phyloP scores from a whole-genome alignment of 208 protist genomes.

The Phytomonas sp. region DNA sequence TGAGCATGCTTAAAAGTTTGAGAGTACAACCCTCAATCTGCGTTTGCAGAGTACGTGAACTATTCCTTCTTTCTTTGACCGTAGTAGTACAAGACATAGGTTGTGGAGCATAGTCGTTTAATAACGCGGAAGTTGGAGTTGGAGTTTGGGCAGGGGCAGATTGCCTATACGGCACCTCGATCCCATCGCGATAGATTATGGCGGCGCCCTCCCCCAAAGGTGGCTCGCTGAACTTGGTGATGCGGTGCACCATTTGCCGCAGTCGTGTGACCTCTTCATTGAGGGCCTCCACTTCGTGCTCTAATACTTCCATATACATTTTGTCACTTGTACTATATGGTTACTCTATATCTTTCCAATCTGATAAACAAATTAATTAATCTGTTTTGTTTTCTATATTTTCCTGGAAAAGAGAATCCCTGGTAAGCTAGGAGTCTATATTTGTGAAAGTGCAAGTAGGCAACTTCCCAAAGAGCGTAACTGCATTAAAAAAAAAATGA shows the following conservation, averaged over 20 bases:
- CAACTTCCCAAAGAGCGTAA: slow-evolving; percentile 1
- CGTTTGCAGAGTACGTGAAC: not conserved
- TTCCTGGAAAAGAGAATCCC: not conserved
- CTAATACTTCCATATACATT: slow-evolving; percentile 76
- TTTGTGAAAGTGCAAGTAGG: slow-evolving; percentile 3
- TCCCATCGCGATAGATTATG: slow-evolving; percentile 1
- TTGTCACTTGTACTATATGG: not conserved
- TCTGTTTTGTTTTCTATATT: not conserved
- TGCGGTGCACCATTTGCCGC: slow-evolving; percentile 73
- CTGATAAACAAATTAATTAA: not conserved
- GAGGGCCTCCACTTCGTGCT: slow-evolving; percentile 78
- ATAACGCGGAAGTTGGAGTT: not conserved
- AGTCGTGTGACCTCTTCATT: slow-evolving; percentile 76
- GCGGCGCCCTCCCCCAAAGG: not conserved
- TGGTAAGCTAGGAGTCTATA: not conserved
- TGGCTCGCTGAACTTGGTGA: slow-evolving; percentile 47
- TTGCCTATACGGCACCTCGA: not conserved
- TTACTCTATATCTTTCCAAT: not conserved
- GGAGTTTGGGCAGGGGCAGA: not conserved
- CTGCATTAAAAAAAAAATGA: not conserved
- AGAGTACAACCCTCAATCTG: not conserved
- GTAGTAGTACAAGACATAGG: not conserved
- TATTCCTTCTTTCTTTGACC: not conserved
- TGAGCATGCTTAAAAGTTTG: not conserved
- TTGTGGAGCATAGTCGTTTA: not conserved